These are phyloP conservation scores for Hymenotorrendiella dingleyae DNA, from an alignment of 2,329 filamentous ascomycete species.

Conservation along the genomic window DNA sequence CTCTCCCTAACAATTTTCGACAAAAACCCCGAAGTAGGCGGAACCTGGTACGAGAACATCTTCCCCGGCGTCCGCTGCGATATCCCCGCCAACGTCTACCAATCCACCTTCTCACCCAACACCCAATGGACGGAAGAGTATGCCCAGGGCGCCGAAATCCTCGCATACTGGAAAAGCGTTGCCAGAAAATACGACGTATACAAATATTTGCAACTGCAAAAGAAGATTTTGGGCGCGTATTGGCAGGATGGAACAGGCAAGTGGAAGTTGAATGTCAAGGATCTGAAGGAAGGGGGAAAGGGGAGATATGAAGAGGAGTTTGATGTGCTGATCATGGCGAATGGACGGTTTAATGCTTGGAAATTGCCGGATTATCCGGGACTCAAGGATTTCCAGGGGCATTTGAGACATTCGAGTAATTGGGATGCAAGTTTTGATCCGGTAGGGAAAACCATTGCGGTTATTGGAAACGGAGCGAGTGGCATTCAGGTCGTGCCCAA, in stretches of 20 bases:
- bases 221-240: conserved; percentile 46
- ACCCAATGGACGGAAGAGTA: conserved; percentile 65
- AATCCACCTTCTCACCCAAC: conserved; percentile 62
- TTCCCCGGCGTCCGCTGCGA: conserved; percentile 15
- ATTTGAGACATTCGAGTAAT: conserved; percentile 52
- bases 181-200: conserved; percentile 61
- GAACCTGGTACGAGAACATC: conserved; percentile 47
- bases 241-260: conserved; percentile 48
- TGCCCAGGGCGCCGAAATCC: conserved; percentile 60
- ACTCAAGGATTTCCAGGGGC: conserved; percentile 41
- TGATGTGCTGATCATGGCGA: conserved; percentile 57
- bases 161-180: conserved; percentile 57
- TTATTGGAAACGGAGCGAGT: conserved; percentile 48
- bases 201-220: conserved; percentile 47
- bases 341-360: conserved; percentile 63
- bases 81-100: conserved; percentile 48
- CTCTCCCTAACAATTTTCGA: conserved; percentile 45
- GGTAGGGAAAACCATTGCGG: conserved; percentile 39
- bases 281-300: conserved; percentile 1
- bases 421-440: conserved; percentile 48
- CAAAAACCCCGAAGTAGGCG: conserved; percentile 36
- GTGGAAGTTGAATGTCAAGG: conserved; percentile 48
- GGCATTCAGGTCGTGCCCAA: conserved; percentile 46
- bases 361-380: conserved; percentile 56
- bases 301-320: conserved; percentile 40